These are phyloP conservation scores for Usnea hakonensis DNA, from an alignment of 495 filamentous ascomycete species.

Conservation along the genomic window DNA sequence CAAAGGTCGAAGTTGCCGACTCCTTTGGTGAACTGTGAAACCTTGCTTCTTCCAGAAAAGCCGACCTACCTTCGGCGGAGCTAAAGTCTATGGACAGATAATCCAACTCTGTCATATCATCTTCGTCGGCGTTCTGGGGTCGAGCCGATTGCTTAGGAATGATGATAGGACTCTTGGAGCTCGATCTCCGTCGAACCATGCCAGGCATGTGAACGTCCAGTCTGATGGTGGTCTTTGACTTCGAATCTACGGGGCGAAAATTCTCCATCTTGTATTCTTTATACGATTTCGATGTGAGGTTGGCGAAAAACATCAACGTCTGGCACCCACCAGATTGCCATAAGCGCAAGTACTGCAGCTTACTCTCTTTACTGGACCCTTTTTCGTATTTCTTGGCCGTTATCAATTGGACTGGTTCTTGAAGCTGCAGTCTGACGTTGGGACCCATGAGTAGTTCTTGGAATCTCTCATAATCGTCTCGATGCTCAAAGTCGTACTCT, in stretches of 20 bases:
- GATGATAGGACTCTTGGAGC: constrained; percentile 11
- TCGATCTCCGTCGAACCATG: constrained; percentile 8
- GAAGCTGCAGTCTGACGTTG: constrained; percentile 8
- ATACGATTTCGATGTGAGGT: constrained; percentile 3
- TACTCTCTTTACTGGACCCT: constrained; percentile 3
- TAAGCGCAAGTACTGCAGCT: constrained; percentile 15
- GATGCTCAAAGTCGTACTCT: constrained; percentile 11
- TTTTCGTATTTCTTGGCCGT: constrained; percentile 9
- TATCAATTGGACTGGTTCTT: constrained; percentile 11
- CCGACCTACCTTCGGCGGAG: not conserved
- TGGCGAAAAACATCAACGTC: constrained; percentile 15
- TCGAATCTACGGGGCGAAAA: constrained; percentile 13
- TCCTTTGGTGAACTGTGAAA: constrained; percentile 8
- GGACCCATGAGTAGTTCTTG: constrained; percentile 18
- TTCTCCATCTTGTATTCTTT: constrained; percentile 16
- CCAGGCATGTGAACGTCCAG: constrained; percentile 12
- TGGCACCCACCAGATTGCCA: constrained; percentile 14
- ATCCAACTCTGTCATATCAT: constrained; percentile 12
- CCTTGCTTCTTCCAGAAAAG: constrained; percentile 7
- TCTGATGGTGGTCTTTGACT: constrained; percentile 14
- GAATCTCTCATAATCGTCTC: constrained; percentile 13
- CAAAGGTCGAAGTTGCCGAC: not conserved
- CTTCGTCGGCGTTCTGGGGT: not conserved
- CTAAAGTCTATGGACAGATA: constrained; percentile 15
- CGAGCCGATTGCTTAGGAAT: not conserved